Conservation (phyloP, 139 green algal species). For the Closterium sp. region DNA sequence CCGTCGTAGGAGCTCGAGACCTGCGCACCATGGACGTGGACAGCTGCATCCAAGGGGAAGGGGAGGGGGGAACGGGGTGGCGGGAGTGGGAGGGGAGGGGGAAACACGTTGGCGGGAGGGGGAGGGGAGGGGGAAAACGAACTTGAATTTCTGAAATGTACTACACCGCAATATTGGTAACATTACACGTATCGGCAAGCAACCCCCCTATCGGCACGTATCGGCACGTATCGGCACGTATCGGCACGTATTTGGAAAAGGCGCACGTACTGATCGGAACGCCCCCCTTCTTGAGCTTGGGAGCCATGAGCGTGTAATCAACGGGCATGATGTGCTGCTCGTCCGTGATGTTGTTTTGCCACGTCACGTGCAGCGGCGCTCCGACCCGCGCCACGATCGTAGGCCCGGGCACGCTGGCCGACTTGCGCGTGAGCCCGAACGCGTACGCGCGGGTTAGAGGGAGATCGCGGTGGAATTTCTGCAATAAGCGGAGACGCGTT, state of each 20-base stretch:
- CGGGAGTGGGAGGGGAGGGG: not conserved
- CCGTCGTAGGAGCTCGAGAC: slow-evolving; percentile 14
- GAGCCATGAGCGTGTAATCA: not conserved
- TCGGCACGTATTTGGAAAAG: not conserved
- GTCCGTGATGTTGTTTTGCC: slow-evolving; percentile 22
- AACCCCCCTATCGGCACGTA: not conserved
- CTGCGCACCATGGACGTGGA: slow-evolving; percentile 29
- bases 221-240: not conserved
- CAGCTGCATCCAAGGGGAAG: not conserved
- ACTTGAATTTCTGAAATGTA: not conserved
- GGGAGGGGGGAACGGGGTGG: too few species aligned
- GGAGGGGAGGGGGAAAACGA: not conserved
- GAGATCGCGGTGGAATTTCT: slow-evolving; percentile 27
- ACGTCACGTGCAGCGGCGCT: not conserved
- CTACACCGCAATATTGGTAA: not conserved
- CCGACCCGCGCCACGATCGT: not conserved
- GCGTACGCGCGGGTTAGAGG: not conserved
- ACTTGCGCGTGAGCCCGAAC: not conserved
- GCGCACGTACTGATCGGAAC: not conserved
- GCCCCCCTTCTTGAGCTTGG: not conserved
- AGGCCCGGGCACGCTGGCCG: slow-evolving; percentile 16
- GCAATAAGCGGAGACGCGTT: not conserved
- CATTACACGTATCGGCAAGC: not conserved
- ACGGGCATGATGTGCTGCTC: slow-evolving; percentile 11
- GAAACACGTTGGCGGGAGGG: too few species aligned